Percentiles rank a stretch among this genome's conserved stretches.
Evolutionary conservation across 2,329 filamentous ascomycete genomes (phyloP).

Genomic region (Alternaria solani): DNA sequence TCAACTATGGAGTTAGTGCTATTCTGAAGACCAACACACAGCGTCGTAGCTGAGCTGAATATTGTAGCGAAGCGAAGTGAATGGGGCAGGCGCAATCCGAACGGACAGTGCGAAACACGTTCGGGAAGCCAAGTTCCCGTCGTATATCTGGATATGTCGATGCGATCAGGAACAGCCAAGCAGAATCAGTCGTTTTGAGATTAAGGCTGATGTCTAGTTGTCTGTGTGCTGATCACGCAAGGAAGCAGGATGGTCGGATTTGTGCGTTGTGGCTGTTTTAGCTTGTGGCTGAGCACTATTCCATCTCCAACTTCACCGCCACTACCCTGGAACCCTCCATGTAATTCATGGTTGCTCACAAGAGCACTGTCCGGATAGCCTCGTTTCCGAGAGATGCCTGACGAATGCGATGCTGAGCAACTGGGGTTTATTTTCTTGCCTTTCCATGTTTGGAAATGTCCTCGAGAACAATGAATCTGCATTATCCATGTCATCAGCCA

Average conservation of each 20-base stretch:
- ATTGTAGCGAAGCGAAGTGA: conserved; percentile 8
- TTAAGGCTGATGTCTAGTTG: conserved; percentile 24
- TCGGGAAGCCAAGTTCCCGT: conserved; percentile 32
- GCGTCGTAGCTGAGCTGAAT: conserved; percentile 23
- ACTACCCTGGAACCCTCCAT: conserved; percentile 3
- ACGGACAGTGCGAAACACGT: conserved; percentile 16
- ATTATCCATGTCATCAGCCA: conserved; percentile 6
- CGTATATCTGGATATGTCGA: conserved; percentile 16
- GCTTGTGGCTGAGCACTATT: conserved; percentile 20
- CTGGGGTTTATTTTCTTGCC: not conserved
- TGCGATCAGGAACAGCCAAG: conserved; percentile 21
- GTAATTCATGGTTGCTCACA: not conserved
- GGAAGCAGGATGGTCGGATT: conserved; percentile 7
- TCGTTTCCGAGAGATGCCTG: not conserved
- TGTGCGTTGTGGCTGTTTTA: conserved; percentile 21
- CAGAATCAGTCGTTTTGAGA: conserved; percentile 11
- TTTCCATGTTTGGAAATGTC: conserved; percentile 7
- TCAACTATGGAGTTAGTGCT: not conserved
- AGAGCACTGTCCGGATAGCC: not conserved
- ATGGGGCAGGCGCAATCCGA: conserved; percentile 13
- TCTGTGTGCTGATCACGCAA: conserved; percentile 4
- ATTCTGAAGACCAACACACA: conserved; percentile 10
- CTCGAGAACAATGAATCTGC: not conserved
- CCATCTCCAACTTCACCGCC: conserved; percentile 23
- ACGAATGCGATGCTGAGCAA: not conserved